Percentiles rank a stretch among this genome's conserved stretches.
phyloP scores from a whole-genome alignment of 306 rosid genomes.

The Coriaria nepalensis region DNA sequence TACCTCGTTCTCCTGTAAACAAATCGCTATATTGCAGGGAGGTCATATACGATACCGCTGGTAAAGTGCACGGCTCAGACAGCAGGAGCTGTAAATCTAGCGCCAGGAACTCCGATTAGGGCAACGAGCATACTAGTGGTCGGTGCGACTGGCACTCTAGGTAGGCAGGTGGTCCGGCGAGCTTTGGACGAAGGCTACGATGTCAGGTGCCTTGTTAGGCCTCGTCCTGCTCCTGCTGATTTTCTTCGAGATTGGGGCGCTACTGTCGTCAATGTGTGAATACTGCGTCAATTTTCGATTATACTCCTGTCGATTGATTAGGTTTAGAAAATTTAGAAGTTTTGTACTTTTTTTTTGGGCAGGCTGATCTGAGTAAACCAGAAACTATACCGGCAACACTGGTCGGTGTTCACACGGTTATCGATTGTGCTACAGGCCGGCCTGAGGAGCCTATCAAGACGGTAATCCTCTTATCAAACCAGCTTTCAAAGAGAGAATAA shows the following conservation, averaged over 20 bases:
- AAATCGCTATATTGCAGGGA: conserved; percentile 24
- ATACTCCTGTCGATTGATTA: neutral
- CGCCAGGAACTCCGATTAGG: conserved; percentile 64
- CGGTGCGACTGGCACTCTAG: conserved; percentile 78
- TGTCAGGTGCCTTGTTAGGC: conserved; percentile 83
- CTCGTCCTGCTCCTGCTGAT: conserved; percentile 95
- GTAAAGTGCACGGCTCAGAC: conserved; percentile 30
- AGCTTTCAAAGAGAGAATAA: too few species aligned
- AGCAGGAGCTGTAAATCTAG: conserved; percentile 39
- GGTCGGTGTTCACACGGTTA: conserved; percentile 79
- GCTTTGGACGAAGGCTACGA: conserved; percentile 92
- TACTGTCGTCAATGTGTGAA: conserved; percentile 57
- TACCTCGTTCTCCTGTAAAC: neutral
- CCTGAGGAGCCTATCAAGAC: conserved; percentile 91
- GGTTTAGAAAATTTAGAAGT: too few species aligned
- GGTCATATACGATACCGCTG: conserved; percentile 7
- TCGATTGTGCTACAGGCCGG: conserved; percentile 94
- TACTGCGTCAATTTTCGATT: neutral
- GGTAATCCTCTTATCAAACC: conserved; percentile 21
- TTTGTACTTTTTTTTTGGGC: too few species aligned
- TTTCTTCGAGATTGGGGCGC: conserved; percentile 99
- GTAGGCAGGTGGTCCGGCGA: conserved; percentile 87
- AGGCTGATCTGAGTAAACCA: conserved; percentile 86
- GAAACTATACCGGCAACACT: conserved; percentile 89
- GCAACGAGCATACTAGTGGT: conserved; percentile 70